Conservation (phyloP, 225 moss, liverwort and hornwort genomes). For the Physcomitrellopsis africana region DNA sequence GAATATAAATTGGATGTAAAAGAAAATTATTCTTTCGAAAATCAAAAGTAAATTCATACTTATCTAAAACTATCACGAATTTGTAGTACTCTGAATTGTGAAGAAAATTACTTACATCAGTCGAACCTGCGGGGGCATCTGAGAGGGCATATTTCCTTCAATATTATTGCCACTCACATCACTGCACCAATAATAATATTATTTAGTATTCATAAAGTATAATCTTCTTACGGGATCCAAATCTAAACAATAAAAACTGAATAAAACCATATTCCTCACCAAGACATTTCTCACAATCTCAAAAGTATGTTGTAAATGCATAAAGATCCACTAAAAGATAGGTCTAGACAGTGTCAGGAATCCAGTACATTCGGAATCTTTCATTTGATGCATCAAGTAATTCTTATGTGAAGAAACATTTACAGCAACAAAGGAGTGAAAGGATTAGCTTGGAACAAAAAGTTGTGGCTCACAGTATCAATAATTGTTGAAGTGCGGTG, state of each 20-base stretch:
- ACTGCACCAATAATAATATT: conserved; percentile 43
- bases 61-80: neutral
- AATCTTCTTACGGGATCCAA: no score
- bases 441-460: neutral
- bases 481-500: conserved; percentile 39
- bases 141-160: conserved; percentile 57
- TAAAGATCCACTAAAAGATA: no score
- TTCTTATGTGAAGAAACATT: neutral
- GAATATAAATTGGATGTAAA: neutral
- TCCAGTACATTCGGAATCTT: no score
- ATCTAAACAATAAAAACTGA: no score
- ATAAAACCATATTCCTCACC: neutral
- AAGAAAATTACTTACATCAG: conserved; percentile 42
- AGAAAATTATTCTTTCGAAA: conserved; percentile 1
- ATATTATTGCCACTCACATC: conserved; percentile 68
- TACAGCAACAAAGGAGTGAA: conserved; percentile 9
- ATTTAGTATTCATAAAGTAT: neutral
- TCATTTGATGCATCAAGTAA: neutral
- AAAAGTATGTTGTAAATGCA: no score
- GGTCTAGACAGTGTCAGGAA: no score
- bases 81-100: neutral
- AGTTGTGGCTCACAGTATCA: conserved; percentile 45
- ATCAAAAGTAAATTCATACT: conserved; percentile 4
- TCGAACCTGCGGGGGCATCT: conserved; percentile 48
- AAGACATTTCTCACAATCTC: neutral